These are phyloP conservation scores for Turritis glabra DNA, from an alignment of 345 rosid species.

Conservation along the genomic window DNA sequence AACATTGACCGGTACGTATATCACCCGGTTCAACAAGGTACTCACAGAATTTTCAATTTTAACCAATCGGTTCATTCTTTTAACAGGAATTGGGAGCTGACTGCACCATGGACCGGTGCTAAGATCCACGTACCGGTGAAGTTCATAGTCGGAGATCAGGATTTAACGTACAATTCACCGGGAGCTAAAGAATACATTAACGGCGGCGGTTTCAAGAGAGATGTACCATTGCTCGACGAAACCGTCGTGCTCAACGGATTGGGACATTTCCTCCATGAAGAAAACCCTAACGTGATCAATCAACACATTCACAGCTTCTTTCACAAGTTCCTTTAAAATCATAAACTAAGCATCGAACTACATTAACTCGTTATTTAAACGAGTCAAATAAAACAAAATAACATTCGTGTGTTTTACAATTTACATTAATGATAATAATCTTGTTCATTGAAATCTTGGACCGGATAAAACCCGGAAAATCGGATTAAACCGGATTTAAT, in stretches of 20 bases:
- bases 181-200: constrained; percentile 61
- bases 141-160: constrained; percentile 74
- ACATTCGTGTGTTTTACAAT: not conserved
- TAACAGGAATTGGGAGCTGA: constrained; percentile 73
- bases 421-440: too few relatives aligned
- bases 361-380: not conserved
- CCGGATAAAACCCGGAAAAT: not conserved
- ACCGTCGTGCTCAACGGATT: constrained; percentile 69
- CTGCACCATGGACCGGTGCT: constrained; percentile 64
- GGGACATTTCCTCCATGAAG: constrained; percentile 74
- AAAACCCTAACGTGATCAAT: constrained; percentile 60
- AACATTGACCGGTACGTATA: constrained; percentile 53
- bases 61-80: not conserved
- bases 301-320: constrained; percentile 63
- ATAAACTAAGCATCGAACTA: not conserved
- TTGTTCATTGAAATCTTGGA: not conserved
- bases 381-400: not conserved
- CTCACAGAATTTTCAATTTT: not conserved
- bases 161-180: constrained; percentile 54
- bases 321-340: constrained; percentile 22
- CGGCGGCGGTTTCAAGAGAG: constrained; percentile 52
- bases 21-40: not conserved
- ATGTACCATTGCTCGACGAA: constrained; percentile 72
- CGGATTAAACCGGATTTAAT: not conserved
- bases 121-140: constrained; percentile 64